Base-by-base conservation (phyloP, 2,329 filamentous ascomycete species). In the Pezicula carpinea region DNA sequence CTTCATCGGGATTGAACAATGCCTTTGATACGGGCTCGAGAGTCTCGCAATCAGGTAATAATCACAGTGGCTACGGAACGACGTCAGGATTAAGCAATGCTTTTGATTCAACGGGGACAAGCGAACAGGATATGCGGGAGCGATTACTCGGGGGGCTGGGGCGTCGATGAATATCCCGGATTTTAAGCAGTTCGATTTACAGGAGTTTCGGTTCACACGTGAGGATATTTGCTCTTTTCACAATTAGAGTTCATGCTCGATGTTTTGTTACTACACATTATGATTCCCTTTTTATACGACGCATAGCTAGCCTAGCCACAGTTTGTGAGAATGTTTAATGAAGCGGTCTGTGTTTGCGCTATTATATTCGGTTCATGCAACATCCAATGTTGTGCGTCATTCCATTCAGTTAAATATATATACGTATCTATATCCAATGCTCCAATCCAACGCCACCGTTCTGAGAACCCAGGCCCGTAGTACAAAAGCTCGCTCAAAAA, bases 81-180 rank as follows among this genome's bases (percentile, higher is more conserved):
- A 33, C 41, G 17, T 43, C 41, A n/a, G 29, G 41, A 4, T 13
- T 43, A n/a, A 33, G 18, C 35, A 38, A 38, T 38, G 17, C 35
- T 21, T 40, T 40, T 23, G 38, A 40, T 40, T 29, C 26, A 29
- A 39, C 49, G 19, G 47, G 46, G 29, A 43, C 50, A 11, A 52
- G 34, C 19, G 57, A 59, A 31, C 48, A 57, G 17, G 57, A 61
- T 7, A 52, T 61, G 48, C 29, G 57, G 8, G 57, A 61, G 34
- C 53, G 52, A 11, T 35, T 61, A 23, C 29, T 61, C 18, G 46
- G 57, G 18, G 54, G 53, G 23, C 40, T 59, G 23, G 55, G 55
- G n/a, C 50, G 55, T 44, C 50, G 52, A 39, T 56, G 51, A 45
- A 34, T 44, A 29, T 21, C 14, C 29, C 32, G 21, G 13, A 11